Evolutionary conservation across 306 rosid species (phyloP).

Genomic region (Elaeagnus macrophylla): DNA sequence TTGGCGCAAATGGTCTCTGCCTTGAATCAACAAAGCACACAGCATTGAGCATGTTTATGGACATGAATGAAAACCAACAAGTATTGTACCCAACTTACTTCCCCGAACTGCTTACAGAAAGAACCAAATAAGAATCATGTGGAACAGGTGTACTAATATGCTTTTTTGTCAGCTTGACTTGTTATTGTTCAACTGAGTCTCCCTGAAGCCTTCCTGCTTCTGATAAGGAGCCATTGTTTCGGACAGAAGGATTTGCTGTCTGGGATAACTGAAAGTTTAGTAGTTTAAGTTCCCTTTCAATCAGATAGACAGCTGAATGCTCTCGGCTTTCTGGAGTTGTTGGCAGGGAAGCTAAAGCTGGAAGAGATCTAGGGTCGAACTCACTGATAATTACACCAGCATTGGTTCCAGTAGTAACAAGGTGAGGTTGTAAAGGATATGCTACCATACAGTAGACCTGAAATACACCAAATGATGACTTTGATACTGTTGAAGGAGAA

Average conservation of each 20-base stretch:
- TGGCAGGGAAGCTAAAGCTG: constrained; percentile 82
- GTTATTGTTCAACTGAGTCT: constrained; percentile 63
- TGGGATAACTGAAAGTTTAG: constrained; percentile 84
- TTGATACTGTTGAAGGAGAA: not conserved
- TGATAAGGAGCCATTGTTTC: constrained; percentile 74
- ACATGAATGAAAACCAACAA: not conserved
- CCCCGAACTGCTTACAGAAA: constrained; percentile 96
- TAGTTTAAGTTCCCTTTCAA: constrained; percentile 85
- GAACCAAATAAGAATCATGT: constrained; percentile 90
- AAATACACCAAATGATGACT: constrained; percentile 21
- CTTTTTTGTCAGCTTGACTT: constrained; percentile 86
- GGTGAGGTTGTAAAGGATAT: constrained; percentile 89
- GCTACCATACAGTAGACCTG: constrained; percentile 97
- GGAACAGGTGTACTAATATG: constrained; percentile 95
- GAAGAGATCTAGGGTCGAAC: constrained; percentile 95
- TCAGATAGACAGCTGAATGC: constrained; percentile 84
- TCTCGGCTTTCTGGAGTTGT: constrained; percentile 80
- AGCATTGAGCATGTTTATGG: too few species aligned
- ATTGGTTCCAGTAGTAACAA: constrained; percentile 97
- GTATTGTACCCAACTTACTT: constrained; percentile 55
- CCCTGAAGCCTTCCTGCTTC: constrained; percentile 85
- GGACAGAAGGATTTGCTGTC: constrained; percentile 88
- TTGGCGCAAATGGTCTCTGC: too few species aligned
- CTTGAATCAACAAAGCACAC: too few species aligned
- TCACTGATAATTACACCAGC: constrained; percentile 87